A percentile compares a stretch with the other conserved stretches of the same genome.
phyloP scores from a whole-genome alignment of 148 eudicot species.

The Heliamphora exappendiculata region DNA sequence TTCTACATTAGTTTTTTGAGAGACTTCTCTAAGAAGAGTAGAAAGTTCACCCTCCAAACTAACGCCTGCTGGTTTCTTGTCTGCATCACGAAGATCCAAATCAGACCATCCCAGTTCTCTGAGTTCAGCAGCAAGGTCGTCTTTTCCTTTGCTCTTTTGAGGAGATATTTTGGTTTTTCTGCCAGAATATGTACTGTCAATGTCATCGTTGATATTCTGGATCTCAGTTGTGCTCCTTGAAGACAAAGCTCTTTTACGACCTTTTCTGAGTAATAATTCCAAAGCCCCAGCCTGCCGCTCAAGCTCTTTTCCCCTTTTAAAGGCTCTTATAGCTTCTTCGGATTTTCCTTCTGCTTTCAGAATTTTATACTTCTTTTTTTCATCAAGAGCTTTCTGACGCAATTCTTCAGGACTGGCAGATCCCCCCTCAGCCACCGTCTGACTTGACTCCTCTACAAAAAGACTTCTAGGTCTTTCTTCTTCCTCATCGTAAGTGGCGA shows the following conservation, averaged over 20 bases:
- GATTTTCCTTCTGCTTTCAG: conserved; percentile 77
- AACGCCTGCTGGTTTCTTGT: conserved; percentile 48
- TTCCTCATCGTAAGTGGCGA: conserved; percentile 25
- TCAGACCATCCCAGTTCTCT: conserved; percentile 91
- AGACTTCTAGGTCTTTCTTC: conserved; percentile 27
- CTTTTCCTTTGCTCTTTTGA: conserved; percentile 48
- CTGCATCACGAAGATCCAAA: conserved; percentile 55
- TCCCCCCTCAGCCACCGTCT: conserved; percentile 21
- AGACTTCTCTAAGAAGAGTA: conserved; percentile 50
- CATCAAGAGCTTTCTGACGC: conserved; percentile 75
- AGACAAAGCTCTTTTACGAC: conserved; percentile 54
- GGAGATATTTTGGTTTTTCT: conserved; percentile 23
- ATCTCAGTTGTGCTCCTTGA: conserved; percentile 33
- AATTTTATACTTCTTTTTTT: conserved; percentile 59
- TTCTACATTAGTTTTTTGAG: conserved; percentile 28
- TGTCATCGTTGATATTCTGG: conserved; percentile 27
- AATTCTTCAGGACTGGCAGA: conserved; percentile 67
- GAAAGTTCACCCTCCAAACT: conserved; percentile 80
- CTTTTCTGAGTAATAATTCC: conserved; percentile 65
- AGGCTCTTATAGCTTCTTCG: conserved; percentile 84
- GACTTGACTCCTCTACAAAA: conserved; percentile 24
- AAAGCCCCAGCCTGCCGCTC: conserved; percentile 83
- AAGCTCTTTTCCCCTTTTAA: conserved; percentile 78
- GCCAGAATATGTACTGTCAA: conserved; percentile 17
- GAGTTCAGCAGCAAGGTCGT: conserved; percentile 72